A percentile compares a stretch with the other conserved stretches of the same genome.
phyloP scores from a whole-genome alignment of 1,284 basidiomycete species.

The Anthracocystis walkeri region DNA sequence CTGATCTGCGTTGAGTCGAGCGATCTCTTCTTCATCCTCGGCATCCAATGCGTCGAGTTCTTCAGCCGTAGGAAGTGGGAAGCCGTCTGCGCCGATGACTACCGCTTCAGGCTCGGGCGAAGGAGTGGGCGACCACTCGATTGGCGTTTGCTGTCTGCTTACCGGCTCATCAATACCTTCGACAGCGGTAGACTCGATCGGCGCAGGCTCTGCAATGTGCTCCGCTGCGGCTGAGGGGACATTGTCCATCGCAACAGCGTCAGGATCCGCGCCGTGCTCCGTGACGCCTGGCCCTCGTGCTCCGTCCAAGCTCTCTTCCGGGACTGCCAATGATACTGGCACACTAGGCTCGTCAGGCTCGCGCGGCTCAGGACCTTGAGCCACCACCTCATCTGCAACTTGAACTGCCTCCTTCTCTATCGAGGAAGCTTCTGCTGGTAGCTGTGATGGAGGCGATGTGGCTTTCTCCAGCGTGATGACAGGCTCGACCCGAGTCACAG shows the following conservation, averaged over 20 bases:
- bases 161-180: neutral
- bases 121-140: conserved; percentile 58
- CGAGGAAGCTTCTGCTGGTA: neutral
- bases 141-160: conserved; percentile 34
- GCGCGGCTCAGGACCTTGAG: neutral
- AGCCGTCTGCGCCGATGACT: conserved; percentile 65
- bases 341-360: conserved; percentile 22
- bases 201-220: conserved; percentile 8
- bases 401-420: neutral
- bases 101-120: conserved; percentile 68
- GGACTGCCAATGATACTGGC: conserved; percentile 20
- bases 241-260: conserved; percentile 46
- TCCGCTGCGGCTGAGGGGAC: conserved; percentile 38
- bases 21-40: conserved; percentile 74
- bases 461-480: neutral
- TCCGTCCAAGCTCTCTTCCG: conserved; percentile 13
- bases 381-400: neutral
- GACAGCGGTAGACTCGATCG: conserved; percentile 4
- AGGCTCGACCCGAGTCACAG: neutral
- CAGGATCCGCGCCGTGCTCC: conserved; percentile 12
- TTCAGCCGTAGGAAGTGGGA: conserved; percentile 84
- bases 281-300: conserved; percentile 27
- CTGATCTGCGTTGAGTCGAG: conserved; percentile 74
- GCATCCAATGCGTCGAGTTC: conserved; percentile 76
- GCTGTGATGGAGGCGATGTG: neutral